phyloP scores from a whole-genome alignment of 805 yeast species.

The Cyberlindnera mississippiensis region DNA sequence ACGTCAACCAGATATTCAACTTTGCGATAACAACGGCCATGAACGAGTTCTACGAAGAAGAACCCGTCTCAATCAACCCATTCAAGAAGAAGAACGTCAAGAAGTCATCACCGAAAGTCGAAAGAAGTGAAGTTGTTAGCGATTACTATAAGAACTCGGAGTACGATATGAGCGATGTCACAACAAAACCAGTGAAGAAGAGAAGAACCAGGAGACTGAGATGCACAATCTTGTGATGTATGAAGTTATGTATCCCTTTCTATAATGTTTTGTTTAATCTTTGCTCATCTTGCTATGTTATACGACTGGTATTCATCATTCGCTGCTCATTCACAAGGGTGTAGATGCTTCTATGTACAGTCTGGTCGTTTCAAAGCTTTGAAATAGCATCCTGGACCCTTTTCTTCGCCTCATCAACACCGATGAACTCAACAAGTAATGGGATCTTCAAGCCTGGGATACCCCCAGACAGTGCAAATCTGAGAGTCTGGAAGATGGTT shows the following conservation, averaged over 20 bases:
- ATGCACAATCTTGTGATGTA: constrained; percentile 8
- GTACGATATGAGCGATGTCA: constrained; percentile 13
- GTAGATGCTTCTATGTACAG: not conserved
- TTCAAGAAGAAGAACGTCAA: constrained; percentile 10
- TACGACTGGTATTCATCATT: too few relatives aligned
- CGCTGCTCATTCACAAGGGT: too few relatives aligned
- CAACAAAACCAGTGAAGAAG: constrained; percentile 2
- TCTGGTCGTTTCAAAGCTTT: too few relatives aligned
- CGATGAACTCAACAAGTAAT: constrained; percentile 51
- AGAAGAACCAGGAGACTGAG: constrained; percentile 9
- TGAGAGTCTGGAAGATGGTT: constrained; percentile 50
- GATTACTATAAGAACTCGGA: constrained; percentile 19
- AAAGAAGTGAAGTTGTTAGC: constrained; percentile 4
- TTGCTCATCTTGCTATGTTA: not conserved
- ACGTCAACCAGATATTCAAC: constrained; percentile 66
- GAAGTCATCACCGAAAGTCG: constrained; percentile 1
- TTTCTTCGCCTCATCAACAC: constrained; percentile 33
- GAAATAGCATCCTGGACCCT: constrained; percentile 29
- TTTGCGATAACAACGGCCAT: constrained; percentile 39
- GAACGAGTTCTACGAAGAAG: constrained; percentile 11
- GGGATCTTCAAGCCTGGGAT: constrained; percentile 68
- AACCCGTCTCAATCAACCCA: constrained; percentile 7
- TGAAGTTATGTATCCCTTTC: not conserved
- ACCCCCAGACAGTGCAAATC: constrained; percentile 70
- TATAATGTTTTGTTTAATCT: not conserved